Base-by-base conservation (phyloP, 1,139 yeast species). In the Yamadazyma conglobata region DNA sequence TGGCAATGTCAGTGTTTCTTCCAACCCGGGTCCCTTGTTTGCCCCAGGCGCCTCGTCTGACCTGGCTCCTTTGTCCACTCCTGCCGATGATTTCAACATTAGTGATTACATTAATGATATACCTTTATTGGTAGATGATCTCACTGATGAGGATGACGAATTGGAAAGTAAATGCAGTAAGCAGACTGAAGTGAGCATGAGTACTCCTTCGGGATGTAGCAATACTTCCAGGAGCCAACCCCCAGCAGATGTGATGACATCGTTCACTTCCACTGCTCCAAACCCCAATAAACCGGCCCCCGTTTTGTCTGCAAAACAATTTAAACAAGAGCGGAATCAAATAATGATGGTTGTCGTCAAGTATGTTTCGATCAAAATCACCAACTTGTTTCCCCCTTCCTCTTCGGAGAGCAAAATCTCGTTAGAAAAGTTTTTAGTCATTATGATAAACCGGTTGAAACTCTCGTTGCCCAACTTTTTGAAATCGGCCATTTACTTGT, bases 331-430 rank as follows among this genome's bases (percentile, higher is more conserved):
- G 39, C 37, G 52, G 34, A 49, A 49, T 24, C 67, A 64, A 39
- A 47, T 69, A 20, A 69, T 69, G 75, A 60, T 60, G 32, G 58
- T 68, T 10, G 56, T 67, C 19, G 69, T 68, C 29, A 68, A 66
- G 41, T 69, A 68, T 37, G 53, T 67, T 25, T 64, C 73, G 10
- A 61, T 69, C 32, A 68, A 68, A 42, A 67, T 69, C 35, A 56
- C 61, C 30, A 67, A 67, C 40, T 57, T 70, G 5, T 68, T 66
- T 45, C 75, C 75, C 15, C 72, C 72, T 4, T 64, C 58, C 26
- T 48, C 56, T 1, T 50, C 49, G 19, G 52, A 56, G 7, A 43
- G 52, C 24, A 68, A 65, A 37, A 44, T 67, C 31, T 64, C 72
- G 2, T 54, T 69, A 39, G 75, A 69, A 32, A 62, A 57, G 35